Base-by-base conservation (phyloP, 495 filamentous ascomycete genomes). In the Venustampulla echinocandica region DNA sequence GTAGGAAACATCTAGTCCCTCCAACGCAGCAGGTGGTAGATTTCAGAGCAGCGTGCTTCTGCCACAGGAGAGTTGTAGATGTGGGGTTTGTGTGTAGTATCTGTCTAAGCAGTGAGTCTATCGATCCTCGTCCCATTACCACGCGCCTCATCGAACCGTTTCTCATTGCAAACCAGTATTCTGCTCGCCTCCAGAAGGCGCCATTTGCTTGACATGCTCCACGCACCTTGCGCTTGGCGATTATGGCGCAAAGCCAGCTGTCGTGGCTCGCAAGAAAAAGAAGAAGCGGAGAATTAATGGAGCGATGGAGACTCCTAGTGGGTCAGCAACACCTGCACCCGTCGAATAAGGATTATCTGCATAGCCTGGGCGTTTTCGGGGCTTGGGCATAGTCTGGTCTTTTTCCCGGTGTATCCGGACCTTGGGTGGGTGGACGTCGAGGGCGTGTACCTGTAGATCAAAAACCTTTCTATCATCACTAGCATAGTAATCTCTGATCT, bases 31-130 rank as follows among this genome's bases (percentile, higher is more conserved):
- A 85, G 23, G 76, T 82, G 36, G 92, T 98, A 28, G 93, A 98
- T 69, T 98, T 98, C 61, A 75, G 93, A 9, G 90, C 92, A 4
- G 92, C 92, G 11, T 98, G 92, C 65, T 98, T 98, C 63, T 98
- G 92, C 62, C 92, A 98, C 65, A 74, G 90, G 24, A 76, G 74
- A 19, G 88, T 97, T 11, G 83, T 98, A 45, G 87, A 95, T 67
- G 76, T 92, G 20, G 92, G 87, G 10, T 98, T 82, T 59, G 93
- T 98, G 34, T 98, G 92, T 69, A 90, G 85, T 34, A 85, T 98
- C 47, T 98, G 92, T 61, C 69, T 98, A 53, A 92, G 87, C 64
- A 98, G 75, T 79, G 60, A 60, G 75, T 70, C 4, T n/a, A n/a
- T n/a, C n/a, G n/a, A n/a, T 11, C 30, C 11, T 14, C 20, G n/a